phyloP scores from a whole-genome alignment of 2,329 filamentous ascomycete species.

The Alternaria panax region DNA sequence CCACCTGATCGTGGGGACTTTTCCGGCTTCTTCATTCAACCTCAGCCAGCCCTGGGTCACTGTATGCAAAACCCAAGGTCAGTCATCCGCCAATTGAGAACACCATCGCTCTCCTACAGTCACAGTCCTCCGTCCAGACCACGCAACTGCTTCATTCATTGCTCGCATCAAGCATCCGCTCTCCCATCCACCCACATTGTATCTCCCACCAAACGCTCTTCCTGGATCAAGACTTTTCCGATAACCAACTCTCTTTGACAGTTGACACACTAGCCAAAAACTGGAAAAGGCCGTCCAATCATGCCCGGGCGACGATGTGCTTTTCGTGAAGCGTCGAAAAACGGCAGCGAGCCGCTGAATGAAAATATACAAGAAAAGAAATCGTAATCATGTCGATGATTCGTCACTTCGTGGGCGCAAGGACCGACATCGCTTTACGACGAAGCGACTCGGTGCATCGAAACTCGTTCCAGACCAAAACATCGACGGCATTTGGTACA shows the following conservation, averaged over 20 bases:
- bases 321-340: conserved; percentile 49
- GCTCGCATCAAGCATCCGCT: conserved; percentile 44
- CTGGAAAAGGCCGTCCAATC: conserved; percentile 47
- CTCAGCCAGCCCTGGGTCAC: conserved; percentile 15
- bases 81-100: conserved; percentile 25
- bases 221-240: conserved; percentile 46
- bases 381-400: conserved; percentile 47
- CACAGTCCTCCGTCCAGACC: conserved; percentile 35
- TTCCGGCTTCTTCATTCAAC: conserved; percentile 30
- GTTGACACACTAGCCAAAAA: conserved; percentile 35
- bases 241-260: conserved; percentile 46
- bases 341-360: conserved; percentile 50
- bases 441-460: conserved; percentile 32
- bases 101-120: conserved; percentile 33
- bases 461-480: conserved; percentile 42
- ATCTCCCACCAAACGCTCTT: conserved; percentile 45
- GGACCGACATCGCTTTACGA: conserved; percentile 33
- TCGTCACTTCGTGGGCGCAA: conserved; percentile 39
- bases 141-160: conserved; percentile 42
- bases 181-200: conserved; percentile 42
- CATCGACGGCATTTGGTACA: conserved; percentile 37
- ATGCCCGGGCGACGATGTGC: conserved; percentile 49
- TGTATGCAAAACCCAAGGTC: conserved; percentile 11
- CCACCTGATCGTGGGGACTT: conserved; percentile 31
- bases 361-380: conserved; percentile 51